Percentiles rank a stretch among this genome's conserved stretches.
Evolutionary conservation across 768 basidiomycete genomes (phyloP).

Genomic region (Phaeolepiota aurea): DNA sequence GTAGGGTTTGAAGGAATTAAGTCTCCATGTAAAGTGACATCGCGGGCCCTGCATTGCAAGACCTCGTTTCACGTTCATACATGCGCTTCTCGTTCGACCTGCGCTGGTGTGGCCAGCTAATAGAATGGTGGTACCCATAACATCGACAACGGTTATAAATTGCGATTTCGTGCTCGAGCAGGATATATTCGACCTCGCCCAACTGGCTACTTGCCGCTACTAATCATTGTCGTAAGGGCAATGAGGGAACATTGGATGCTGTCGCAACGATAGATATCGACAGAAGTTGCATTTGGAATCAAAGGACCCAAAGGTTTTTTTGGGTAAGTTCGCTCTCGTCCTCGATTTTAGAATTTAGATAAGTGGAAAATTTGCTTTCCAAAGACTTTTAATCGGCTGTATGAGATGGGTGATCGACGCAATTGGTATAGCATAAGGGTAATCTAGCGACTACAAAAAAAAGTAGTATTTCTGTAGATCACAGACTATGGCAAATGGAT

Average conservation of each 20-base stretch:
- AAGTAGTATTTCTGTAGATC: conserved; percentile 18
- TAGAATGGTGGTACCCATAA: conserved; percentile 31
- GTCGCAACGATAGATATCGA: conserved; percentile 47
- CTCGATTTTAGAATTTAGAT: too few species aligned
- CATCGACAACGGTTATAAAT: conserved; percentile 43
- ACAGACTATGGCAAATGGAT: conserved; percentile 58
- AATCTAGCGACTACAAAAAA: not conserved
- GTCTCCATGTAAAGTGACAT: conserved; percentile 54
- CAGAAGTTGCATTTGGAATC: conserved; percentile 30
- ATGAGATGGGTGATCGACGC: too few species aligned
- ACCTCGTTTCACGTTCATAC: conserved; percentile 37
- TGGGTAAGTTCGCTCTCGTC: too few species aligned
- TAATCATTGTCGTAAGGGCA: not conserved
- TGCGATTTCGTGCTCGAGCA: conserved; percentile 48
- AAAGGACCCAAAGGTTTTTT: too few species aligned
- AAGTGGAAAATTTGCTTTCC: too few species aligned
- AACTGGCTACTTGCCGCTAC: conserved; percentile 32
- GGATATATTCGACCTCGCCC: conserved; percentile 43
- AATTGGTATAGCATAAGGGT: too few species aligned
- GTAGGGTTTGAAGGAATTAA: conserved; percentile 7
- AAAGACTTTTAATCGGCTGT: too few species aligned
- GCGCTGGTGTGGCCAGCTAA: conserved; percentile 51
- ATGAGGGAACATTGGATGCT: conserved; percentile 40
- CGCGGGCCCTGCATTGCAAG: conserved; percentile 32
- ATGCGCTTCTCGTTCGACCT: conserved; percentile 37